Base-by-base conservation (phyloP, 2,329 filamentous ascomycete genomes). In the Trichoderma harzianum region DNA sequence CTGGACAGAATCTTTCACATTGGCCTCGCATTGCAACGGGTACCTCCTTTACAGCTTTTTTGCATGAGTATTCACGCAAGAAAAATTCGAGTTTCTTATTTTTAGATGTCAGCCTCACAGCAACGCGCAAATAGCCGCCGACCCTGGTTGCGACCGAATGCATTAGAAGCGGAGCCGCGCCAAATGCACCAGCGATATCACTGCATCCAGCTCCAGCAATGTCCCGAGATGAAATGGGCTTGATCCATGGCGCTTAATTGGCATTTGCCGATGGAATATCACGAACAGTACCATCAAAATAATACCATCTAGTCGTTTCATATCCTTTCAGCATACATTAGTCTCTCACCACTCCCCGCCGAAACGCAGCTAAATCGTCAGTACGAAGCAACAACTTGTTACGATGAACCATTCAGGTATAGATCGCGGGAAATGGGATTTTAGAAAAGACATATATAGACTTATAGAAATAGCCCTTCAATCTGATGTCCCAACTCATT, bases 71-170 rank as follows among this genome's bases (percentile, higher is more conserved):
- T 43, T 43, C 16, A 1, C n/a, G n/a, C 10, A 51, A 21, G n/a
- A 0, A 3, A 21, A 21, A 51, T n/a, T 51, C 10, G 10, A 21
- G 10, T 51, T 7, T 21, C n/a, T 6, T 12, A 32, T 11, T 12
- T 32, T 30, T 24, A 47, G 12, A 47, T 61, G 26, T 32, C 55
- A 51, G 55, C 66, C 47, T 51, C 57, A 51, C 36, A 51, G 55
- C 55, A 34, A 30, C 39, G 21, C 21, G 14, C 16, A 51, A 32
- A 51, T 53, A 69, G 55, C 66, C 57, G 66, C 66, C 66, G 66
- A 36, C 28, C 36, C 66, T 8, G 14, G 10, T 61, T 7, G n/a
- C 28, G 32, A 39, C 28, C 26, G 36, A 0, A 51, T 5, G 43
- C 43, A 51, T 51, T 21, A 3, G 43, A 1, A 69, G 66, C 66